Evolutionary conservation across 2,329 filamentous ascomycete genomes (phyloP).

Genomic region (Colletotrichum godetiae): DNA sequence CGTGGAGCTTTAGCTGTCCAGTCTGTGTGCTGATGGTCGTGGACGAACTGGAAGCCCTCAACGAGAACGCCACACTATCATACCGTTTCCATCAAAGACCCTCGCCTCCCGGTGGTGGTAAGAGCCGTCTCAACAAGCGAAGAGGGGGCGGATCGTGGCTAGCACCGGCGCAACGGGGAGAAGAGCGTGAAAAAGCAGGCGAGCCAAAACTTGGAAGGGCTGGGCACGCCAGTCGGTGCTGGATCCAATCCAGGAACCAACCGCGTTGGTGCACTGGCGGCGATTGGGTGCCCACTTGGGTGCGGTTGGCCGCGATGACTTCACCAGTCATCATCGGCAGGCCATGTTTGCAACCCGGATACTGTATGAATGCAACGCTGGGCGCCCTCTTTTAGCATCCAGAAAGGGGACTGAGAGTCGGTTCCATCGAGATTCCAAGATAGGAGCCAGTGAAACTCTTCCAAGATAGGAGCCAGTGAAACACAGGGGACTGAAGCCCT

Average conservation of each 20-base stretch:
- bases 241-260: slow-evolving; percentile 32
- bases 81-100: neutral
- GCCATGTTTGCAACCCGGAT: slow-evolving; percentile 11
- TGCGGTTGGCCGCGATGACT: slow-evolving; percentile 30
- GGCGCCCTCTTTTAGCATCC: neutral
- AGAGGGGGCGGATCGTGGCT: neutral
- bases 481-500: slow-evolving; percentile 4
- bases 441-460: slow-evolving; percentile 1
- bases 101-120: no score
- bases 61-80: slow-evolving; percentile 26
- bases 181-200: neutral
- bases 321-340: slow-evolving; percentile 35
- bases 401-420: neutral
- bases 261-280: neutral
- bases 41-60: slow-evolving; percentile 24
- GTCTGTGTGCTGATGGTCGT: slow-evolving; percentile 2
- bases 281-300: slow-evolving; percentile 27
- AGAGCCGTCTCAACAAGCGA: neutral
- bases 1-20: neutral
- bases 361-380: slow-evolving; percentile 12
- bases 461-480: neutral
- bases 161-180: slow-evolving; percentile 1
- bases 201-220: slow-evolving; percentile 29
- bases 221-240: slow-evolving; percentile 21
- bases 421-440: slow-evolving; percentile 26